Evolutionary conservation across 371 early-diverging fungal genomes (phyloP).

Genomic region (Mortierella sp.): DNA sequence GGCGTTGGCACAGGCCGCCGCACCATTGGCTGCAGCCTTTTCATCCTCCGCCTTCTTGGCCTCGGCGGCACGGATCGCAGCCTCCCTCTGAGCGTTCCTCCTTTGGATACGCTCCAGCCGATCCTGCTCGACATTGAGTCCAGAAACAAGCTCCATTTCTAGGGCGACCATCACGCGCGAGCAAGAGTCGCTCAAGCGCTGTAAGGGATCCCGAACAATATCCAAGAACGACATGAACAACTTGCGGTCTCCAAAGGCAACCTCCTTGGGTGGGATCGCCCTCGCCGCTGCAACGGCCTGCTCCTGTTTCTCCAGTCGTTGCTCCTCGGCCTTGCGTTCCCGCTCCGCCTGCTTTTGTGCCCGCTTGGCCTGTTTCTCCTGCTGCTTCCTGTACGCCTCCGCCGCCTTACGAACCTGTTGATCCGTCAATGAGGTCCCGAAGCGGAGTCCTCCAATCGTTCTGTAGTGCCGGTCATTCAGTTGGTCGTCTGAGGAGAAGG

Average conservation of each 20-base stretch:
- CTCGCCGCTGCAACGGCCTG: conserved; percentile 37
- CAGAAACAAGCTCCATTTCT: conserved; percentile 59
- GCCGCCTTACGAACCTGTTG: conserved; percentile 39
- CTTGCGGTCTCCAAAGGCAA: conserved; percentile 66
- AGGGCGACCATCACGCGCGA: conserved; percentile 63
- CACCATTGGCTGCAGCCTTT: conserved; percentile 9
- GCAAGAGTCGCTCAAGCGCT: conserved; percentile 65
- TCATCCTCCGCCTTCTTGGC: conserved; percentile 30
- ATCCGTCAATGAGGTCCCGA: conserved; percentile 25
- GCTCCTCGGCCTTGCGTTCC: conserved; percentile 61
- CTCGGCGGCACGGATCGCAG: conserved; percentile 37
- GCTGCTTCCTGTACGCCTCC: conserved; percentile 30
- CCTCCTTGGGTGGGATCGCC: conserved; percentile 60
- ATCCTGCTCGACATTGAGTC: conserved; percentile 66
- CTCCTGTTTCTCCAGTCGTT: conserved; percentile 34
- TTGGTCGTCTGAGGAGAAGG: not conserved
- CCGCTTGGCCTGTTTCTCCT: conserved; percentile 24
- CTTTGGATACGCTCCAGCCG: conserved; percentile 57
- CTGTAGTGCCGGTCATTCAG: conserved; percentile 2
- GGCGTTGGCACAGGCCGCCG: not conserved
- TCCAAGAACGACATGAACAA: conserved; percentile 69
- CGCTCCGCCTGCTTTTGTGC: conserved; percentile 55
- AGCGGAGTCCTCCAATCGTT: not conserved
- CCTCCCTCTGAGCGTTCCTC: conserved; percentile 42
- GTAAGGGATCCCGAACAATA: conserved; percentile 67